These are phyloP conservation scores for Elaeis guineensis DNA, from an alignment of 176 grass and related monocot species.

Conservation along the genomic window DNA sequence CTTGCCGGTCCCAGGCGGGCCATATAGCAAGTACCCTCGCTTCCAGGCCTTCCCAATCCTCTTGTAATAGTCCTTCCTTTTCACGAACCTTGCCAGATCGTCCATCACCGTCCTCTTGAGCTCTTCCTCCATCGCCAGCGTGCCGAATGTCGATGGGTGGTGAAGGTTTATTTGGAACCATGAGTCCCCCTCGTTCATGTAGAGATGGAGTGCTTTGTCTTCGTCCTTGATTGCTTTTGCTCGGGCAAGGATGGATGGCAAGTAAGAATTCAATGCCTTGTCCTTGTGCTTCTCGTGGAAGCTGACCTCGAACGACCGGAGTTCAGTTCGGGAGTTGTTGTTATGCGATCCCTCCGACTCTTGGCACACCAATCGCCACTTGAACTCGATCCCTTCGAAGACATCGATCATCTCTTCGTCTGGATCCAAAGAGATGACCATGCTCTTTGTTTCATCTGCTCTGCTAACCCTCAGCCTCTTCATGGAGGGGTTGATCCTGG, in stretches of 20 bases:
- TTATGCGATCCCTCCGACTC: slow-evolving; percentile 17
- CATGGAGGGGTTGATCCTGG: slow-evolving; percentile 66
- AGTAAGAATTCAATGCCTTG: slow-evolving; percentile 43
- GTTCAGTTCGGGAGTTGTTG: slow-evolving; percentile 14
- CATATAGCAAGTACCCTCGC: slow-evolving; percentile 74
- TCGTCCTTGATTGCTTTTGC: slow-evolving; percentile 57
- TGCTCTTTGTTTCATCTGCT: slow-evolving; percentile 49
- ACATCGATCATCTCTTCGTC: slow-evolving; percentile 80
- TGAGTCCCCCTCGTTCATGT: slow-evolving; percentile 67
- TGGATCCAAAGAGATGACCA: slow-evolving; percentile 58
- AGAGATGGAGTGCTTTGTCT: slow-evolving; percentile 60
- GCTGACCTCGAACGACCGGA: slow-evolving; percentile 61
- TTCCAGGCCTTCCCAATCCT: slow-evolving; percentile 91
- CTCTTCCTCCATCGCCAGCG: slow-evolving; percentile 58
- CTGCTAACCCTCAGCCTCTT: slow-evolving; percentile 56
- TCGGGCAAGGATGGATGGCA: slow-evolving; percentile 51
- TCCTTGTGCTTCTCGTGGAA: slow-evolving; percentile 78
- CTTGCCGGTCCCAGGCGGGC: slow-evolving; percentile 82
- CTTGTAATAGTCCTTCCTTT: slow-evolving; percentile 78
- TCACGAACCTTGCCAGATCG: slow-evolving; percentile 64
- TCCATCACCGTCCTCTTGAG: slow-evolving; percentile 57
- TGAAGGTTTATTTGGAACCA: slow-evolving; percentile 70
- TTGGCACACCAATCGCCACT: slow-evolving; percentile 50
- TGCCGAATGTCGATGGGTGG: slow-evolving; percentile 75
- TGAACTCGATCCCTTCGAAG: slow-evolving; percentile 66